Conservation (phyloP, 495 filamentous ascomycete genomes). For the Xanthoparmelia taractica region DNA sequence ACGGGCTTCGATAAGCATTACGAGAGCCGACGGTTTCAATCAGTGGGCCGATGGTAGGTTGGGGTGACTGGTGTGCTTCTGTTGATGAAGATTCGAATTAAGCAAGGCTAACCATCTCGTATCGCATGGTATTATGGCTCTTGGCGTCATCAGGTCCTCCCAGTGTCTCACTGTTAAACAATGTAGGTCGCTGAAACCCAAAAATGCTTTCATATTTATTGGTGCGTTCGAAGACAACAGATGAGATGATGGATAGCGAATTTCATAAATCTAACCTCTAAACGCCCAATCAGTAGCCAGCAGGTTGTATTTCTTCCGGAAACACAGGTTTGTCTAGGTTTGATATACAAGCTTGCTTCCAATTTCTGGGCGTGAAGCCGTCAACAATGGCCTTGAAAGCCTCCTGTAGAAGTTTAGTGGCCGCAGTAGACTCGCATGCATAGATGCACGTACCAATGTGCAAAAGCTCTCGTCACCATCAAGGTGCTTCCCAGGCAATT, state of each 20-base stretch:
- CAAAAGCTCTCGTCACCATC: constrained; percentile 87
- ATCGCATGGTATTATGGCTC: too few relatives aligned
- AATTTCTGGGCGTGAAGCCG: constrained; percentile 75
- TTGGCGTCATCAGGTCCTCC: too few relatives aligned
- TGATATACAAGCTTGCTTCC: constrained; percentile 63
- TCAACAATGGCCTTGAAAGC: constrained; percentile 90
- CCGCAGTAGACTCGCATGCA: background rate
- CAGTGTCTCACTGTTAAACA: too few relatives aligned
- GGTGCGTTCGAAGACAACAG: too few relatives aligned
- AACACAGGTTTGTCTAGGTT: constrained; percentile 54
- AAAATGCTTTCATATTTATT: too few relatives aligned
- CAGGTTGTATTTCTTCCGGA: constrained; percentile 46
- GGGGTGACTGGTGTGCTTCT: too few relatives aligned
- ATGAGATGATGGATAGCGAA: background rate
- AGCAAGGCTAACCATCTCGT: too few relatives aligned
- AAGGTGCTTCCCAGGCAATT: constrained; percentile 68
- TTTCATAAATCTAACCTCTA: background rate
- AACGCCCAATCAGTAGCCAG: constrained; percentile 31
- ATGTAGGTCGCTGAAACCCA: too few relatives aligned
- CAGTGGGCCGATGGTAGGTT: too few relatives aligned
- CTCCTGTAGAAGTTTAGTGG: constrained; percentile 39
- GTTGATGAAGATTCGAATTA: too few relatives aligned
- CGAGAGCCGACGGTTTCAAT: too few relatives aligned
- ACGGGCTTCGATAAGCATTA: too few relatives aligned
- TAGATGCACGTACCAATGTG: constrained; percentile 56